Base-by-base conservation (phyloP, 768 basidiomycete species). In the Xanthoconium stramineum region DNA sequence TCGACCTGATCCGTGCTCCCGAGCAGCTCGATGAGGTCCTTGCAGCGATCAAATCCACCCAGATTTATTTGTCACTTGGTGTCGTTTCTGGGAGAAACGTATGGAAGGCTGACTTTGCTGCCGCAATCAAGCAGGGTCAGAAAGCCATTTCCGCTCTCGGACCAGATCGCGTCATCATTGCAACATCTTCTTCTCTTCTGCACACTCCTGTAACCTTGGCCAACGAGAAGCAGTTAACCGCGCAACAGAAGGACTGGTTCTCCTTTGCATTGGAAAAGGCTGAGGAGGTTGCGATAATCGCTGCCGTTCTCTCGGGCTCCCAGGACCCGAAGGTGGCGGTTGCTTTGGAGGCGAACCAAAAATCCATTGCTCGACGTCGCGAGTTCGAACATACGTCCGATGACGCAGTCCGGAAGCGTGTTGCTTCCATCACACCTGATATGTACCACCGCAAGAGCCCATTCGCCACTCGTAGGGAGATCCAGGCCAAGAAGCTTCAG, bases 241-340 rank as follows among this genome's bases (percentile, higher is more conserved):
- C 79, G 19, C 83, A 96, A 72, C 90, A 94, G 74, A 90, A 86
- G 76, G 94, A 96, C 69, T 99, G 97, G 96, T 93, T 99, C 78
- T 91, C 97, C 7, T 99, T 98, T 73, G 97, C 97, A 50, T 78
- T 90, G 57, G 96, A 99, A 82, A 99, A 99, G 81, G 91, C 89
- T 32, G 76, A 76, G 43, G 97, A 99, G 75, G 94, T 98, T 67
- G 80, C 94, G 45, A 79, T 80, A 61, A 86, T 98, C 65, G 94
- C 96, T 54, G 83, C 89, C 49, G 84, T 83, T 57, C 81, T 96
- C 56, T 91, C 90, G 56, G 89, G 89, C 64, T 89, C 92, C 53
- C 91, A 94, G 72, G 87, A 93, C 65, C 58, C 86, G 51, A 75
- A 76, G 30, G 77, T 91, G 61, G 75, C 86, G 57, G 76, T 81